Conservation (phyloP, 2,329 filamentous ascomycete genomes). For the Periglandula ipomoeae region DNA sequence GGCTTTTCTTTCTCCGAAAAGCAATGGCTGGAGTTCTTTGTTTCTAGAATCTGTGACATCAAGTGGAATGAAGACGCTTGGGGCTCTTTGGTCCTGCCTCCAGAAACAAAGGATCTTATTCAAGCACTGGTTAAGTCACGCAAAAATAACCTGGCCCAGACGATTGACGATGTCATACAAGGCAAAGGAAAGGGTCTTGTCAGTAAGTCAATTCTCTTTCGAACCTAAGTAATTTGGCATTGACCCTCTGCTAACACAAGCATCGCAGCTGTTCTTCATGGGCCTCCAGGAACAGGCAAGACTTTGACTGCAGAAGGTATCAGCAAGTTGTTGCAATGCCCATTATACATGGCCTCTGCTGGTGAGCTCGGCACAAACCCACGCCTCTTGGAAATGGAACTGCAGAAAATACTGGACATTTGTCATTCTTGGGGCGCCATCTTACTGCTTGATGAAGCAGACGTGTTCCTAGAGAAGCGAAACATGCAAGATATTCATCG, state of each 20-base stretch:
- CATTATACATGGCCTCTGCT: constrained; percentile 73
- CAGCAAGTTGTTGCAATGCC: constrained; percentile 71
- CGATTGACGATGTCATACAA: constrained; percentile 73
- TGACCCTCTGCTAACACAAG: not conserved
- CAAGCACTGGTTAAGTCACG: constrained; percentile 72
- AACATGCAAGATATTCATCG: constrained; percentile 76
- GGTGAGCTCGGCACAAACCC: constrained; percentile 77
- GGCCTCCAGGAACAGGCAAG: constrained; percentile 80
- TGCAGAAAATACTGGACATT: constrained; percentile 79
- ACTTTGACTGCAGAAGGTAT: constrained; percentile 83
- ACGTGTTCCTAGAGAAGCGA: constrained; percentile 75
- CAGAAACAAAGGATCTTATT: constrained; percentile 56
- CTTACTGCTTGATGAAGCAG: constrained; percentile 75
- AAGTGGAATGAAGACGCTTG: constrained; percentile 79
- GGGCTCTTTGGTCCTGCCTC: constrained; percentile 64
- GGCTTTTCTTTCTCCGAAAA: constrained; percentile 86
- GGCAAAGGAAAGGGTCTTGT: constrained; percentile 85
- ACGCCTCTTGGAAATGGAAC: constrained; percentile 60
- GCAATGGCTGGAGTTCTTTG: constrained; percentile 79
- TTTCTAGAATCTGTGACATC: constrained; percentile 72
- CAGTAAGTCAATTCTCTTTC: constrained; percentile 25
- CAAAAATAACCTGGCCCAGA: constrained; percentile 71
- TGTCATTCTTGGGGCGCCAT: constrained; percentile 82
- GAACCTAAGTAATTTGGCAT: not conserved
- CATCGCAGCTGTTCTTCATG: constrained; percentile 58